A percentile compares a stretch with the other conserved stretches of the same genome.
Conservation (phyloP, 2,329 filamentous ascomycete species). For the Phyllosticta ampelicida region DNA sequence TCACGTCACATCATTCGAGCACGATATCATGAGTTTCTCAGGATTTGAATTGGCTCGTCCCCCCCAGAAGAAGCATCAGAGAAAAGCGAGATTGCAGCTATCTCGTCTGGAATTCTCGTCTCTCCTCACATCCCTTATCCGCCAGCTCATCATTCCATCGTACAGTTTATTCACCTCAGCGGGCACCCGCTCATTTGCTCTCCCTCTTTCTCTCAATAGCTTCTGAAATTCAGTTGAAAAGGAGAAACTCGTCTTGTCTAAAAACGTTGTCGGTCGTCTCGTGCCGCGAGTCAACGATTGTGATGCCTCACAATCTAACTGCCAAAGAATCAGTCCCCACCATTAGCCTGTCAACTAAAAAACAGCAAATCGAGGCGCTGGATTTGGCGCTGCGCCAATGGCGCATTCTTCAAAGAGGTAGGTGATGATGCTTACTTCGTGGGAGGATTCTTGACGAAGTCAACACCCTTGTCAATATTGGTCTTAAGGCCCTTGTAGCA, state of each 20-base stretch:
- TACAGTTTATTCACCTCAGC: too few species aligned
- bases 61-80: too few species aligned
- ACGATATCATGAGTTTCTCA: too few species aligned
- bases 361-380: not conserved
- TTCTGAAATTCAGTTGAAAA: not conserved
- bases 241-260: not conserved
- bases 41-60: too few species aligned
- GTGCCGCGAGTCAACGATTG: not conserved
- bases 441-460: conserved; percentile 77
- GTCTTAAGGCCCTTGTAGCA: conserved; percentile 69
- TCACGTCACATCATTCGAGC: too few species aligned
- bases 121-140: too few species aligned
- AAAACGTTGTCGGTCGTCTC: not conserved
- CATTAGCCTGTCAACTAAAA: conserved; percentile 5
- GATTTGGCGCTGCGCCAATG: not conserved
- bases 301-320: conserved; percentile 10
- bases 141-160: too few species aligned
- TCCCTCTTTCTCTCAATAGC: too few species aligned
- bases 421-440: conserved; percentile 21
- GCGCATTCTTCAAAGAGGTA: not conserved
- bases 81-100: too few species aligned
- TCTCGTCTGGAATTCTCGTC: too few species aligned
- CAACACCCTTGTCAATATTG: conserved; percentile 90
- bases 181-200: too few species aligned
- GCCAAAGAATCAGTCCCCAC: conserved; percentile 9